These are phyloP conservation scores for Pyrenophora tritici-repentis DNA, from an alignment of 2,329 filamentous ascomycete species.

Conservation along the genomic window DNA sequence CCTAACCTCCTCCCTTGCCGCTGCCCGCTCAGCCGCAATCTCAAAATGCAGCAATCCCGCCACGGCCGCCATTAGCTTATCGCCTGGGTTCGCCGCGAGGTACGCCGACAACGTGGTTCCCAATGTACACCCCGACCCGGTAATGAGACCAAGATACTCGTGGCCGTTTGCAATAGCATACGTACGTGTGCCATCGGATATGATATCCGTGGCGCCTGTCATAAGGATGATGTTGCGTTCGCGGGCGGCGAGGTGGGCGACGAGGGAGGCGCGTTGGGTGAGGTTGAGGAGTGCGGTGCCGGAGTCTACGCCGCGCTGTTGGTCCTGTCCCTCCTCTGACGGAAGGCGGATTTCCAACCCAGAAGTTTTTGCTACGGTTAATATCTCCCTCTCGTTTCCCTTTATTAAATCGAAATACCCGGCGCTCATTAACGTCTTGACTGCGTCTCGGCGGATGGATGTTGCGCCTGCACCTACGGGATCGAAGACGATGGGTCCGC, in stretches of 20 bases:
- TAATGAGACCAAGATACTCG: constrained; percentile 69
- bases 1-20: constrained; percentile 62
- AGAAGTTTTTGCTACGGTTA: constrained; percentile 61
- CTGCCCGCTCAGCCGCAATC: constrained; percentile 73
- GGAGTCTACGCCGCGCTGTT: constrained; percentile 88
- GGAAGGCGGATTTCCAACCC: constrained; percentile 53
- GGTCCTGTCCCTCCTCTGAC: constrained; percentile 56
- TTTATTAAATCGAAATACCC: constrained; percentile 90
- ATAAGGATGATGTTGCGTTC: constrained; percentile 77
- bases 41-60: constrained; percentile 79
- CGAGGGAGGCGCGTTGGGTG: constrained; percentile 65
- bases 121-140: constrained; percentile 78
- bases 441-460: constrained; percentile 69
- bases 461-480: constrained; percentile 92
- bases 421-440: constrained; percentile 69
- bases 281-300: constrained; percentile 59
- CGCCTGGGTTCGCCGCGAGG: constrained; percentile 55
- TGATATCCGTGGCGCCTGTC: constrained; percentile 77
- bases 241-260: constrained; percentile 67
- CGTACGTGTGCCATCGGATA: constrained; percentile 74
- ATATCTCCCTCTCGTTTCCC: constrained; percentile 89
- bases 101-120: constrained; percentile 81
- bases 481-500: constrained; percentile 80
- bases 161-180: constrained; percentile 78
- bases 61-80: constrained; percentile 68